Base-by-base conservation (phyloP, 108 stramenopile genomes). In the Aurantiochytrium sp. region DNA sequence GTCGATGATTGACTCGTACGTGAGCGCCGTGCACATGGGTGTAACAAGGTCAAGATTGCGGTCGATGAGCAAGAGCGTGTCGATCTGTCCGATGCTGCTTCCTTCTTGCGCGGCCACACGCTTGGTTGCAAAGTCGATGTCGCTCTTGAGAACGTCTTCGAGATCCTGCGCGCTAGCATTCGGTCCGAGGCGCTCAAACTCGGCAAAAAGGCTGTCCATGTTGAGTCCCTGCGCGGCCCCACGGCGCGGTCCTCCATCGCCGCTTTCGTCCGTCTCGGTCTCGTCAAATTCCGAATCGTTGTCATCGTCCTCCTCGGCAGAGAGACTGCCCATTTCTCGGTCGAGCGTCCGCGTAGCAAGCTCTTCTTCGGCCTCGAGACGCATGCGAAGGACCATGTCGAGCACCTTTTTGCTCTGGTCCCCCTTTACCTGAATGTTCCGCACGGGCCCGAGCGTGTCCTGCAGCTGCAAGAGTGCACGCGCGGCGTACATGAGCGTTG, bases 341-440 rank as follows among this genome's bases (percentile, higher is more conserved):
- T 83, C 76, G 8, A 83, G 23, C 12, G 76, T 53, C 28, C 28
- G 49, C 25, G 76, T 53, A 6, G 76, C 76, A 21, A 83, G 51
- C 76, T 83, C 76, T 23, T 83, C 76, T 45, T 83, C 76, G 51
- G 76, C 76, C 28, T 83, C 76, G n/a, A 83, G 51, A 21, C 51
- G 45, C 76, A 83, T 83, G 4, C 76, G 76, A 12, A 83, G 51
- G n/a, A 83, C 25, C 76, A 83, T 83, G 76, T 83, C 76, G n/a
- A 83, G 51, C n/a, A 83, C 76, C 76, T 83, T 83, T 28, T 83
- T 83, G 76, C 76, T 83, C 28, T 83, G 76, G 76, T 83, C 76
- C 10, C 76, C 76, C 49, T 83, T 83, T 0, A 83, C 76, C 76
- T 83, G 76, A 12, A 83, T 83, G 4, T 83, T 83, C 14, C 49